Base-by-base conservation (phyloP, 2,329 filamentous ascomycete species). In the Aspergillus pseudoviridinutans region DNA sequence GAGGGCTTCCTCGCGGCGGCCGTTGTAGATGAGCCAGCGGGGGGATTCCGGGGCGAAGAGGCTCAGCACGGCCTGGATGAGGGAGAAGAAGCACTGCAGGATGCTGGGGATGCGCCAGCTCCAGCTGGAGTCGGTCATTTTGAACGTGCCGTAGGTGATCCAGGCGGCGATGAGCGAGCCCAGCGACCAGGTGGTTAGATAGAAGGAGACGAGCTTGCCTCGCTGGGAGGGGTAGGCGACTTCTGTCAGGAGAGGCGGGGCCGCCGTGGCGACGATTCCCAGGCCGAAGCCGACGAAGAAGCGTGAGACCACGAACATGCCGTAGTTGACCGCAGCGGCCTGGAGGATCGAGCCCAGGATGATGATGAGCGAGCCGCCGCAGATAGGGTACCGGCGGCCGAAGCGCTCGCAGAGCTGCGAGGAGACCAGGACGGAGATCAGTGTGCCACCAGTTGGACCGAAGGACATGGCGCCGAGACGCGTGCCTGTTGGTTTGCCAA, bases 301-400 rank as follows among this genome's bases (percentile, higher is more conserved):
- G 6, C 68, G 57, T 1, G 60, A 58, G 6, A 62, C 55, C n/a
- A 69, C 57, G 49, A 70, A 69, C 63, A 67, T 67, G 42, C 42
- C 61, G 47, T 68, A 66, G 28, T 65, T 65, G 38, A 57, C 53
- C 0, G 63, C 52, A 0, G 63, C 61, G 28, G 64, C 61, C 42
- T 71, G 68, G 42, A 68, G 50, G 29, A 66, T 58, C 25, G 66
- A 67, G 27, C 67, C 66, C 10, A 66, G 49, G 14, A 67, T 57
- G 32, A 68, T 63, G 35, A 84, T 74, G 0, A 72, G 59, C 6
- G 79, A 82, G 0, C 82, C 82, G 28, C 60, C 58, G 42, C 54
- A 60, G 32, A 68, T 60, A 6, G 62, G 59, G 22, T 55, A 60
- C 17, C 62, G 60, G 20, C 66, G 57, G 1, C 66, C 66, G 9